A percentile compares a stretch with the other conserved stretches of the same genome.
These are phyloP conservation scores for Fonsecaea erecta DNA, from an alignment of 2,329 filamentous ascomycete species.

Conservation along the genomic window DNA sequence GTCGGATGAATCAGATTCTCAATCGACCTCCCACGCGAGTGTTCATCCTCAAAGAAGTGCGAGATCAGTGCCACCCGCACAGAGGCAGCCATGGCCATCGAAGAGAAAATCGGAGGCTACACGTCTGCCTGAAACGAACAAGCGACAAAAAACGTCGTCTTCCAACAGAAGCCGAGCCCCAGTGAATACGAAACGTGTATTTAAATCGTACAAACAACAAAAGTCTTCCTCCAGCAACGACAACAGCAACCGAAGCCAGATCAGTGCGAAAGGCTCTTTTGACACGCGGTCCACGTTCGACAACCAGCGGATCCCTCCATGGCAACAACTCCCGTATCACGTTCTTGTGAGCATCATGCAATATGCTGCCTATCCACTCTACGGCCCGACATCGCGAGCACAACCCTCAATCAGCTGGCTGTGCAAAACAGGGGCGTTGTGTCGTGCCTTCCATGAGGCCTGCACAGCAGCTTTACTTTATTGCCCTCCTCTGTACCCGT, in stretches of 20 bases:
- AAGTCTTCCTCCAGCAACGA: not conserved
- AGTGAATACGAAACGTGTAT: not conserved
- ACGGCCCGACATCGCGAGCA: constrained; percentile 53
- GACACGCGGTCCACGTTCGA: not conserved
- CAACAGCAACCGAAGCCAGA: not conserved
- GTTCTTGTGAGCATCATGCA: constrained; percentile 72
- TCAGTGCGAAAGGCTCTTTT: not conserved
- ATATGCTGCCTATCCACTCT: constrained; percentile 66
- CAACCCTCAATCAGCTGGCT: constrained; percentile 64
- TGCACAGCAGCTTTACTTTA: constrained; percentile 74
- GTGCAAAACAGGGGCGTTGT: constrained; percentile 64
- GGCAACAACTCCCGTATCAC: constrained; percentile 68
- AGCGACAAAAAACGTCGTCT: constrained; percentile 21
- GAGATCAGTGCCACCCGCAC: constrained; percentile 1
- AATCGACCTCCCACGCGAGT: constrained; percentile 1
- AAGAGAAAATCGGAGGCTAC: constrained; percentile 9
- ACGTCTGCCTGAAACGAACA: constrained; percentile 22
- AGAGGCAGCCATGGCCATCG: not conserved
- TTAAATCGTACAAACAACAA: constrained; percentile 27
- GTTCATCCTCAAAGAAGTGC: constrained; percentile 5
- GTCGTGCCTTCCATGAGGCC: constrained; percentile 70
- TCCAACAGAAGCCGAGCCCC: not conserved
- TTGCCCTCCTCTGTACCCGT: constrained; percentile 66
- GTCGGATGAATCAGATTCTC: constrained; percentile 11
- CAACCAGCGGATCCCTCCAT: constrained; percentile 54